Evolutionary conservation across 257 asterid genomes (phyloP).

Genomic region (Solanum bukasovii): DNA sequence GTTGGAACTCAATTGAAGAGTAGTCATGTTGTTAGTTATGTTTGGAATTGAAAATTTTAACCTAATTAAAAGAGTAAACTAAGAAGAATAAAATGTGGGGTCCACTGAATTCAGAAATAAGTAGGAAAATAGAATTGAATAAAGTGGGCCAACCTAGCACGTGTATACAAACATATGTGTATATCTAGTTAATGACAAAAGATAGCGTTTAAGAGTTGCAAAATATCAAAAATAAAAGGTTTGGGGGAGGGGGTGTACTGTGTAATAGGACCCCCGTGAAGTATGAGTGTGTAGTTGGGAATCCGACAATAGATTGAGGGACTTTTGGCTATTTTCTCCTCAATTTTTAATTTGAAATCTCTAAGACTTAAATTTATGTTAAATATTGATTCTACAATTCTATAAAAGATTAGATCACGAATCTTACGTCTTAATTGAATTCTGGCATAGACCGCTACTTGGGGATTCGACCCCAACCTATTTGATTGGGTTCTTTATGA

Average conservation of each 20-base stretch:
- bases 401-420: neutral
- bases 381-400: neutral
- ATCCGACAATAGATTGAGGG: neutral
- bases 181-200: neutral
- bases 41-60: neutral
- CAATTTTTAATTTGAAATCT: neutral
- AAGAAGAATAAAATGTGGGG: neutral
- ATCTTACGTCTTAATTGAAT: neutral
- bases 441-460: neutral
- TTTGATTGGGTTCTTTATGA: neutral
- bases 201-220: neutral
- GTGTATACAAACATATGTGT: neutral
- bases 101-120: neutral
- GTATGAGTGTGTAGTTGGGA: neutral
- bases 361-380: neutral
- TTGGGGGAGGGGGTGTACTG: neutral
- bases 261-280: neutral
- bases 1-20: conserved; percentile 26
- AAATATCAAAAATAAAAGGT: neutral
- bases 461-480: neutral
- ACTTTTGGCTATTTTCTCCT: neutral
- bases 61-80: neutral
- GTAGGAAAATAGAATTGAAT: neutral
- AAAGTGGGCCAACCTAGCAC: neutral
- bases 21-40: conserved; percentile 23